Evolutionary conservation across 2,329 filamentous ascomycete species (phyloP).

Genomic region (Arthrobotrys musiformis): DNA sequence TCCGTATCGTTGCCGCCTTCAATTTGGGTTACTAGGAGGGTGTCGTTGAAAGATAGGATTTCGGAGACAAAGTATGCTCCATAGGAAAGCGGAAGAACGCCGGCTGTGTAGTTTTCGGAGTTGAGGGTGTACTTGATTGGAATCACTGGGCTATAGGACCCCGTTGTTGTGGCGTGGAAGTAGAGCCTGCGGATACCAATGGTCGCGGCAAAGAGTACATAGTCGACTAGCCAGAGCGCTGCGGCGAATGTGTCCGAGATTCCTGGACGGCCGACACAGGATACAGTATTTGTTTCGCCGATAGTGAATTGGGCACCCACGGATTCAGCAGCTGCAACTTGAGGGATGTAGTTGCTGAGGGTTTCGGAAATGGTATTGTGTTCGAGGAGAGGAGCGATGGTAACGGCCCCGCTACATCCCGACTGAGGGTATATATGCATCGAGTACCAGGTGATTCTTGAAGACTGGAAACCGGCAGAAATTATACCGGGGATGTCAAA

Average conservation of each 20-base stretch:
- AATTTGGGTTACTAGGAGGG: constrained; percentile 26
- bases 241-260: constrained; percentile 59
- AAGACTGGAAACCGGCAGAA: constrained; percentile 11
- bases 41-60: constrained; percentile 32
- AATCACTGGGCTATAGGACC: constrained; percentile 50
- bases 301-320: constrained; percentile 57
- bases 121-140: constrained; percentile 10
- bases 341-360: constrained; percentile 32
- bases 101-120: constrained; percentile 7
- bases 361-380: constrained; percentile 24
- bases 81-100: constrained; percentile 40
- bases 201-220: constrained; percentile 57
- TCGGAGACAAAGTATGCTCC: constrained; percentile 49
- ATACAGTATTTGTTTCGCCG: constrained; percentile 61
- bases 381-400: constrained; percentile 15
- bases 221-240: constrained; percentile 59
- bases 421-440: constrained; percentile 51
- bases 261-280: constrained; percentile 57
- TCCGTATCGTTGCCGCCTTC: constrained; percentile 26
- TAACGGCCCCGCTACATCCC: constrained; percentile 21
- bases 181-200: constrained; percentile 58
- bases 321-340: constrained; percentile 34
- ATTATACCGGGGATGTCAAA: constrained; percentile 45
- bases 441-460: constrained; percentile 36
- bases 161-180: constrained; percentile 58